phyloP scores from a whole-genome alignment of 805 yeast genomes.

The Candida ficus region DNA sequence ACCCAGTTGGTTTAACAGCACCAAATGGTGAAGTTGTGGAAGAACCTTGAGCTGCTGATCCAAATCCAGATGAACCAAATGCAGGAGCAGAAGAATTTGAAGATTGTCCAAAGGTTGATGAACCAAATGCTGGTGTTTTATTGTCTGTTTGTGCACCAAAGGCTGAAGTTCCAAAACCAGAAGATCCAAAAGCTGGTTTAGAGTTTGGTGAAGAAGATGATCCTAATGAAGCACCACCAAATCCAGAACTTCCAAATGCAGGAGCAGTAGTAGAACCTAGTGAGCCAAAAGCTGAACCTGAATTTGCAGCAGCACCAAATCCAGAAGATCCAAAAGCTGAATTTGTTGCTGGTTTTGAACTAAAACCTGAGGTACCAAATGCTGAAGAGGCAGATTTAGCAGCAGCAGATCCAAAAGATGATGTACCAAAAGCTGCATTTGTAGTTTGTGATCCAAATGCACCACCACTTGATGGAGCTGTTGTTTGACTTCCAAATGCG shows the following conservation, averaged over 20 bases:
- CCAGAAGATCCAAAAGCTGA: constrained; percentile 8
- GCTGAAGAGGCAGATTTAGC: constrained; percentile 7
- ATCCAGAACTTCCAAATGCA: constrained; percentile 5
- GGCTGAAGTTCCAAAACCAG: not conserved
- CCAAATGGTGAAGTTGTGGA: no score
- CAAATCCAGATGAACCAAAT: not conserved
- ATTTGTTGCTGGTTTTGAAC: constrained; percentile 3
- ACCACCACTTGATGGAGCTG: constrained; percentile 10
- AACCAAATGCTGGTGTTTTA: constrained; percentile 5
- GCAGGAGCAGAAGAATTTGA: not conserved
- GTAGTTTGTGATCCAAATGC: constrained; percentile 14
- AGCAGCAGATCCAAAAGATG: constrained; percentile 12
- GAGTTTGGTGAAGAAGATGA: not conserved
- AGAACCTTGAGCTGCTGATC: not conserved
- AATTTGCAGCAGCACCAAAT: constrained; percentile 3
- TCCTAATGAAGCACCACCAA: not conserved
- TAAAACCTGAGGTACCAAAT: constrained; percentile 11
- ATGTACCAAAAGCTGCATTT: constrained; percentile 11
- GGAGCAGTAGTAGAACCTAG: constrained; percentile 9
- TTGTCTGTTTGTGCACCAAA: constrained; percentile 9
- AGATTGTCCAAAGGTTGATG: constrained; percentile 6
- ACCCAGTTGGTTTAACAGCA: no score
- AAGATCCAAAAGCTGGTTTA: not conserved
- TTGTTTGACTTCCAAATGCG: not conserved
- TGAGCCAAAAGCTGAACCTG: constrained; percentile 12